Evolutionary conservation across 371 early-diverging fungal species (phyloP), one percentile per base, ranked within the genome.

Genomic region (Rhizopus delemar): DNA sequence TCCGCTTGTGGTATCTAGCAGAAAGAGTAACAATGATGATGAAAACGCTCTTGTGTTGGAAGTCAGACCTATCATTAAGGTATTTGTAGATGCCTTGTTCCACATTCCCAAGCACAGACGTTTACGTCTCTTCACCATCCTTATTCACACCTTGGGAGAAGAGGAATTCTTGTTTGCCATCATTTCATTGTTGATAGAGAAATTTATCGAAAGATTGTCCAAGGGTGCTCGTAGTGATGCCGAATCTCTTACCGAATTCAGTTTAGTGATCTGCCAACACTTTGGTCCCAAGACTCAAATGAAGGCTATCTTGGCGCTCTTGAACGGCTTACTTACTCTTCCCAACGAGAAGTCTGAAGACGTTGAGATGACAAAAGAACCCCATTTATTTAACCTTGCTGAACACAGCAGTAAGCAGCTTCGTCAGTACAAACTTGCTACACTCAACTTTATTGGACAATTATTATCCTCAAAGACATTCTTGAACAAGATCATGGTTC

Each of bases 21-120:
- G 83, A 49, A 77, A 71, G 51, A 66, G 73, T 7, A 77, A 71
- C 33, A 77, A 78, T n/a, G 68, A 66, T 43, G 73, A 81, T 29
- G 65, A 70, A 32, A 65, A 61, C 57, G 70, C 67, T 59, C 51
- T 79, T 59, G 69, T 61, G 46, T 53, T 77, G 13, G 78, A 84
- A 57, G 83, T 90, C 46, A 85, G 86, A 63, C 87, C 89, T 3
- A 81, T 94, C 46, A 79, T 94, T 71, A 86, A 90, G 67, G 90
- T 95, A 57, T 96, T 98, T 82, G 92, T 94, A 15, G 92, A 94
- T 63, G 92, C 97, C 5, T 67, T 94, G 59, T 81, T 85, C 73
- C 95, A 96, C 70, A 94, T 97, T 61, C 98, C 98, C 49, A 86
- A 86, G 56, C 96, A 96, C 70, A 85, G 98, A 56, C 88, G 97